Evolutionary conservation across 495 filamentous ascomycete genomes (phyloP).

Genomic region (Penicillium lagena): DNA sequence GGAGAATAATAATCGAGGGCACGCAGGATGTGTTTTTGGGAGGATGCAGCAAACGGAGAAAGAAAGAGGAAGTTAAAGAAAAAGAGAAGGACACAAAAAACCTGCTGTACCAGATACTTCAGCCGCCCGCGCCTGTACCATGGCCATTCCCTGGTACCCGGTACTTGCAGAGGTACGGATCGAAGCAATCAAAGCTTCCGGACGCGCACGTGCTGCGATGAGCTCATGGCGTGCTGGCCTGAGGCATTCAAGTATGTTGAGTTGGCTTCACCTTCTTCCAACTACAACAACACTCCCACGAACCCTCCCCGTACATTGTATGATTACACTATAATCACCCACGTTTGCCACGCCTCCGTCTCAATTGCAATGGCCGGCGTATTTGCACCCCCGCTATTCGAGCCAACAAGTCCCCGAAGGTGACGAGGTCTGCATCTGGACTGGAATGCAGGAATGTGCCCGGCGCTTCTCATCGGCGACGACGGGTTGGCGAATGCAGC

Average conservation of each 20-base stretch:
- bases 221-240: constrained; percentile 6
- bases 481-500: constrained; percentile 11
- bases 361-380: no score
- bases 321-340: no score
- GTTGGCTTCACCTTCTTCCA: no score
- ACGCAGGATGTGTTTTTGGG: not conserved
- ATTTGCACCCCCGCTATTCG: no score
- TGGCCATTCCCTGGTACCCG: not conserved
- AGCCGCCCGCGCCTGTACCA: not conserved
- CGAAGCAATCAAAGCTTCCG: constrained; percentile 13
- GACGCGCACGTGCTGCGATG: constrained; percentile 15
- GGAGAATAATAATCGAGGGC: not conserved
- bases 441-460: constrained; percentile 10
- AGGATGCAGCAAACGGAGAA: no score
- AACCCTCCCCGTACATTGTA: no score
- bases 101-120: no score
- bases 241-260: not conserved
- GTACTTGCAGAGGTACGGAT: constrained; percentile 1
- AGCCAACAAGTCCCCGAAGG: not conserved
- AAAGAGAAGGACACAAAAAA: no score
- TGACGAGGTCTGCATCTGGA: constrained; percentile 1
- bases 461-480: constrained; percentile 20
- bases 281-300: no score
- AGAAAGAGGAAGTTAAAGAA: no score
- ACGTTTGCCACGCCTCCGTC: no score